Percentiles rank a stretch among this genome's conserved stretches.
Evolutionary conservation across 140 eudicot species (phyloP).

Genomic region (Stevia rebaudiana): DNA sequence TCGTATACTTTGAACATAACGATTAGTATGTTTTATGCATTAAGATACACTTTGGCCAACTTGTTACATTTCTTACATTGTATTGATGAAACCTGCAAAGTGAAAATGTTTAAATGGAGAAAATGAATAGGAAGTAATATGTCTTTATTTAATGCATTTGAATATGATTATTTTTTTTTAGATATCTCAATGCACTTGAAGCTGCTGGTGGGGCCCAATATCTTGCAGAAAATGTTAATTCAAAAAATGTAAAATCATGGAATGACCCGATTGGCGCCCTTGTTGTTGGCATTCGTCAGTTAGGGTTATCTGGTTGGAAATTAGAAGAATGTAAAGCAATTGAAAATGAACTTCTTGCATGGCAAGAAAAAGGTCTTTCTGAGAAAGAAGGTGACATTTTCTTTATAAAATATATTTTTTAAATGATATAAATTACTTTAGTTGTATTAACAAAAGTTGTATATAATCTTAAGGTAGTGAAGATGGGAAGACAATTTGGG

Average conservation of each 20-base stretch:
- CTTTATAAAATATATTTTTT: neutral
- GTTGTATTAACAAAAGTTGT: conserved; percentile 11
- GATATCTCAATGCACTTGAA: conserved; percentile 82
- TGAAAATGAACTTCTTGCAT: conserved; percentile 69
- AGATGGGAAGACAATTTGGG: conserved; percentile 90
- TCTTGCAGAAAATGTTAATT: conserved; percentile 56
- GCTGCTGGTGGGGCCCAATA: conserved; percentile 72
- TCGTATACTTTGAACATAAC: neutral
- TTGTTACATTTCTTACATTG: neutral
- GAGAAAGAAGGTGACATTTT: conserved; percentile 63
- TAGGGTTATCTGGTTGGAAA: conserved; percentile 97
- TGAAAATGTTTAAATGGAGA: conserved; percentile 2
- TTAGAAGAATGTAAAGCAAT: conserved; percentile 74
- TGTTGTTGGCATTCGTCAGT: conserved; percentile 62
- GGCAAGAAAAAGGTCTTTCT: conserved; percentile 69
- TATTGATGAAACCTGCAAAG: conserved; percentile 15
- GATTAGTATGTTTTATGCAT: neutral
- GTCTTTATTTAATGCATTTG: conserved; percentile 6
- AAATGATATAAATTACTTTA: neutral
- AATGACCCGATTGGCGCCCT: conserved; percentile 59
- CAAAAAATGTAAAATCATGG: conserved; percentile 58
- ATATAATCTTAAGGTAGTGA: conserved; percentile 52
- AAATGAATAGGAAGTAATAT: neutral
- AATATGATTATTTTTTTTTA: conserved; percentile 20
- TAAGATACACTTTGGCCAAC: neutral